Base-by-base conservation (phyloP, 1,139 yeast genomes). In the Kluyveromyces sp. region DNA sequence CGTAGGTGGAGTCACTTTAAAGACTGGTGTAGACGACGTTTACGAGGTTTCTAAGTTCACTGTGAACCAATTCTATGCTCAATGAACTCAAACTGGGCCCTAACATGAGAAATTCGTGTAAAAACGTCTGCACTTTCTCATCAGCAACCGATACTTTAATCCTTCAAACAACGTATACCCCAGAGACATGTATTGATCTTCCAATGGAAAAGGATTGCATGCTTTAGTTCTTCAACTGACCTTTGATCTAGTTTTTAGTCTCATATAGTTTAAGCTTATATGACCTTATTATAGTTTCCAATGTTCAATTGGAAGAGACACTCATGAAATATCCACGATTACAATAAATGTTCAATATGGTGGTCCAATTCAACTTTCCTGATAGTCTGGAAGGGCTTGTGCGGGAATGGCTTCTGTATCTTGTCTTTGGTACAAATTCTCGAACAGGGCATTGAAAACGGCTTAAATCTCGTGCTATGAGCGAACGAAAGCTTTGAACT, bases 11-110 rank as follows among this genome's bases (percentile, higher is more conserved):
- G 37, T 54, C 15, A 49, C 46, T 8, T 33, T 64, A 46, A 31
- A 39, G 20, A 39, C 54, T 2, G 43, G 46, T 32, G 44, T 46
- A 65, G 75, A 51, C 66, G 69, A 55, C 18, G 51, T 46, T 28
- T 52, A 43, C 44, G 36, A 44, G n/a, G 35, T 52, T 32, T 35
- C 44, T 15, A 38, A 49, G 20, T 39, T 52, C 13, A 42, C 43
- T 22, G 44, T 45, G 30, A 40, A 41, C 18, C 48, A 47, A 20
- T 25, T 46, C 20, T 17, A 20, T n/a, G 40, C 17, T 7, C 11
- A 34, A 9, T 34, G 16, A 20, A 22, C 26, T 22, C 8, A 22
- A 22, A 6, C 26, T n/a, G n/a, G n/a, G n/a, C n/a, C n/a, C n/a
- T n/a, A n/a, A n/a, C n/a, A n/a, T n/a, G n/a, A n/a, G n/a, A n/a